A percentile compares a stretch with the other conserved stretches of the same genome.
Evolutionary conservation across 1,284 basidiomycete genomes (phyloP).

Genomic region (Omphalotus olearius): DNA sequence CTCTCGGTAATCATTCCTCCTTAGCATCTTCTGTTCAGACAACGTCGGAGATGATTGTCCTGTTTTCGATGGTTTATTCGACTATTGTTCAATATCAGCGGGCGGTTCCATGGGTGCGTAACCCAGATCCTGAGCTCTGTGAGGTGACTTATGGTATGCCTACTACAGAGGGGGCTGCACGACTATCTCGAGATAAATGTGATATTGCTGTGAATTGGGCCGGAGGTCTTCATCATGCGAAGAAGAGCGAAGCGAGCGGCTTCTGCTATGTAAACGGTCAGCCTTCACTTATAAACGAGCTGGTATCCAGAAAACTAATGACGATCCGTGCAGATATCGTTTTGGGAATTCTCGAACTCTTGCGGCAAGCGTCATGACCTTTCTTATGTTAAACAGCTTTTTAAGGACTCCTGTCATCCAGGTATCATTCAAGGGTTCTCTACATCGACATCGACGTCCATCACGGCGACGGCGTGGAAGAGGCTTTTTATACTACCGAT

Average conservation of each 20-base stretch:
- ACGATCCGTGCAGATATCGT: constrained; percentile 74
- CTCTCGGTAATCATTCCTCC: neutral
- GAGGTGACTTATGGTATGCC: constrained; percentile 1
- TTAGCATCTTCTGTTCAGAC: constrained; percentile 25
- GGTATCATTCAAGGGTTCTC: constrained; percentile 92
- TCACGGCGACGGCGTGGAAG: constrained; percentile 98
- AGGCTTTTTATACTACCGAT: constrained; percentile 99
- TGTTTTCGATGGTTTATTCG: constrained; percentile 96
- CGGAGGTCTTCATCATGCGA: constrained; percentile 95
- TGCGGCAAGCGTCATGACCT: constrained; percentile 55
- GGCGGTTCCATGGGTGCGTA: constrained; percentile 94
- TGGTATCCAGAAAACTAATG: neutral
- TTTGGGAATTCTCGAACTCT: constrained; percentile 91
- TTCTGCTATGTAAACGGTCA: constrained; percentile 98
- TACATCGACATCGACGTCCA: constrained; percentile 99
- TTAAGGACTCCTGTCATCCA: constrained; percentile 22
- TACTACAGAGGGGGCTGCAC: constrained; percentile 86
- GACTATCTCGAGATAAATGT: constrained; percentile 94
- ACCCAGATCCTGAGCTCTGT: neutral
- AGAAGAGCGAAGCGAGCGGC: constrained; percentile 97
- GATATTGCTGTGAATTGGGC: constrained; percentile 99
- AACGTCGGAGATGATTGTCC: constrained; percentile 88
- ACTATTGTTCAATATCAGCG: constrained; percentile 98
- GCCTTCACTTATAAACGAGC: constrained; percentile 5
- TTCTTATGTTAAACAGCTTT: neutral